Percentiles rank a stretch among this genome's conserved stretches.
Evolutionary conservation across 768 basidiomycete genomes (phyloP).

Genomic region (Lentinula detonsa): DNA sequence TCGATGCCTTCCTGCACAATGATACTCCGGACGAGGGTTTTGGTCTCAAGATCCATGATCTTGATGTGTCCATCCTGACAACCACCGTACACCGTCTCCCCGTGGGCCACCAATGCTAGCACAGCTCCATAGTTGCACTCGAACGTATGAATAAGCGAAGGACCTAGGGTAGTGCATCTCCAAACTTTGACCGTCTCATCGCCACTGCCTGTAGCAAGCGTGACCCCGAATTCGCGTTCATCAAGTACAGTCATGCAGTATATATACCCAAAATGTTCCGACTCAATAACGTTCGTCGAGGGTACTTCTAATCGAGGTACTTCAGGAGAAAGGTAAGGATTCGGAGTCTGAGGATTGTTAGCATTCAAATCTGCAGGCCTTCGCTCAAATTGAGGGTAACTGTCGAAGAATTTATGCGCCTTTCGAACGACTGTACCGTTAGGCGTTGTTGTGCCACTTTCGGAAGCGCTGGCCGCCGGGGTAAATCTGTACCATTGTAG

Average conservation of each 20-base stretch:
- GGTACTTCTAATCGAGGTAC: conserved; percentile 43
- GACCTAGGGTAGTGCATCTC: conserved; percentile 44
- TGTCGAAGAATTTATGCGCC: conserved; percentile 90
- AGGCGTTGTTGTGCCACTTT: conserved; percentile 28
- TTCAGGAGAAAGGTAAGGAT: not conserved
- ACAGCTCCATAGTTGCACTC: conserved; percentile 75
- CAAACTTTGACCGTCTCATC: conserved; percentile 93
- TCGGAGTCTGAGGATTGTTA: conserved; percentile 39
- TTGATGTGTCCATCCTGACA: conserved; percentile 93
- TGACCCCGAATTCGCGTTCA: conserved; percentile 21
- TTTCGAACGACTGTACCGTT: conserved; percentile 29
- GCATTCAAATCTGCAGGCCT: conserved; percentile 65
- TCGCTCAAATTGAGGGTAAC: conserved; percentile 70
- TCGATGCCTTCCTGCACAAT: conserved; percentile 82
- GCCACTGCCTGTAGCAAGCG: conserved; percentile 82
- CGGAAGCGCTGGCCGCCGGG: conserved; percentile 13
- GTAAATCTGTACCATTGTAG: conserved; percentile 81
- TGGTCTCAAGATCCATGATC: conserved; percentile 87
- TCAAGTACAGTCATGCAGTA: conserved; percentile 62
- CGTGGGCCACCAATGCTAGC: conserved; percentile 66
- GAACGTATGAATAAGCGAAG: conserved; percentile 56
- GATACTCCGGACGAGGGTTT: conserved; percentile 79
- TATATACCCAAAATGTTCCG: conserved; percentile 93
- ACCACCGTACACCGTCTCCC: conserved; percentile 85
- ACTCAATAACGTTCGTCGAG: conserved; percentile 67